Evolutionary conservation across 345 rosid genomes (phyloP).

Genomic region (Zanthoxylum bungeanum): DNA sequence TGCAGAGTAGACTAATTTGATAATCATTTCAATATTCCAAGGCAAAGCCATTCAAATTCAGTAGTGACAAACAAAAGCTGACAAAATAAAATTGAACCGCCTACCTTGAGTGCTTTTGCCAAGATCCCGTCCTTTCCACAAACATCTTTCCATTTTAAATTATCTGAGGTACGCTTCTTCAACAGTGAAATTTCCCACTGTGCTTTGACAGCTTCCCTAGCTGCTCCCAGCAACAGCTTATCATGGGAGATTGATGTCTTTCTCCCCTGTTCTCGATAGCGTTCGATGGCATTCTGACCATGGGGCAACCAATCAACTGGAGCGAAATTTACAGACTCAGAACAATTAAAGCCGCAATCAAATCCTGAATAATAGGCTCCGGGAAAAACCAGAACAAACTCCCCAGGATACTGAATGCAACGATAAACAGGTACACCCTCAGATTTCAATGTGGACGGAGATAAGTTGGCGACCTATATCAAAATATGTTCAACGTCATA

Average conservation of each 20-base stretch:
- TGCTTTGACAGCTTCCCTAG: slow-evolving; percentile 54
- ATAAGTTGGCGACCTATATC: slow-evolving; percentile 41
- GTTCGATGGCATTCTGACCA: slow-evolving; percentile 53
- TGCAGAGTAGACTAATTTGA: background rate
- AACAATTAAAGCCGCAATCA: slow-evolving; percentile 69
- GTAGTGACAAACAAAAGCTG: background rate
- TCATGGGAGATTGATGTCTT: slow-evolving; percentile 58
- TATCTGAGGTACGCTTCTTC: slow-evolving; percentile 36
- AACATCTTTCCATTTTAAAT: slow-evolving; percentile 43
- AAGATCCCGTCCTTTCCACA: slow-evolving; percentile 57
- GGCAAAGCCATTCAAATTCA: background rate
- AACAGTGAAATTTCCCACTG: slow-evolving; percentile 43
- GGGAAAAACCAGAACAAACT: slow-evolving; percentile 63
- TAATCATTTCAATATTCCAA: background rate
- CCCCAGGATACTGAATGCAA: slow-evolving; percentile 66
- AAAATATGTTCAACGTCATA: slow-evolving; percentile 8
- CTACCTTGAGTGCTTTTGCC: slow-evolving; percentile 56
- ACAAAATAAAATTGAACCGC: background rate
- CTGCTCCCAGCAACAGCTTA: slow-evolving; percentile 59
- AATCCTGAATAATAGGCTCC: slow-evolving; percentile 59
- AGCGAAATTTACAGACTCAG: slow-evolving; percentile 64
- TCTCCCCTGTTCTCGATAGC: slow-evolving; percentile 42
- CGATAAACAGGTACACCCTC: slow-evolving; percentile 61
- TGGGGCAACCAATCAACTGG: slow-evolving; percentile 71
- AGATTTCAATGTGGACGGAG: slow-evolving; percentile 39